Evolutionary conservation across 2,329 filamentous ascomycete genomes (phyloP).

Genomic region (Myriosclerotinia duriaeana): DNA sequence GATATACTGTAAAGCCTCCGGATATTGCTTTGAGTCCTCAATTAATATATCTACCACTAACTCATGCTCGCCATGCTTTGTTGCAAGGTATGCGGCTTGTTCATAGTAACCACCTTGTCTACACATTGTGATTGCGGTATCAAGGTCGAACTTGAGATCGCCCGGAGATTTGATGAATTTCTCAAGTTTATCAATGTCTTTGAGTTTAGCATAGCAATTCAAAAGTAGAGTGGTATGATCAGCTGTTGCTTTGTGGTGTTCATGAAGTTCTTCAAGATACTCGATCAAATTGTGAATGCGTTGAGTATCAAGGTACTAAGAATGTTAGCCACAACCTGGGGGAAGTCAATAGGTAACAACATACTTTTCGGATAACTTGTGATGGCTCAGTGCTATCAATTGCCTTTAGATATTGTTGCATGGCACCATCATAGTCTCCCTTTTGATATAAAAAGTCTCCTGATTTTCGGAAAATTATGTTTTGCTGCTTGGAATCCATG

Average conservation of each 20-base stretch:
- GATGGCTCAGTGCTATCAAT: slow-evolving; percentile 96
- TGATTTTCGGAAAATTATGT: slow-evolving; percentile 88
- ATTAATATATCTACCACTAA: slow-evolving; percentile 94
- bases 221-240: slow-evolving; percentile 93
- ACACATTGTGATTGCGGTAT: slow-evolving; percentile 97
- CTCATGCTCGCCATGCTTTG: slow-evolving; percentile 90
- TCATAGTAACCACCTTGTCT: slow-evolving; percentile 95
- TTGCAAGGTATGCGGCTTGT: slow-evolving; percentile 91
- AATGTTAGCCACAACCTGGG: slow-evolving; percentile 37
- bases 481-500: slow-evolving; percentile 77
- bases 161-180: slow-evolving; percentile 95
- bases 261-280: slow-evolving; percentile 93
- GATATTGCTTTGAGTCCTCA: slow-evolving; percentile 89
- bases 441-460: slow-evolving; percentile 94
- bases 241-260: slow-evolving; percentile 86
- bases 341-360: neutral
- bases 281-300: slow-evolving; percentile 96
- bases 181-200: slow-evolving; percentile 94
- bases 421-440: slow-evolving; percentile 94
- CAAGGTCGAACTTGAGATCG: slow-evolving; percentile 92
- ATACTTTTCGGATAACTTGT: slow-evolving; percentile 87
- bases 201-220: slow-evolving; percentile 97
- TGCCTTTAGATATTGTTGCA: slow-evolving; percentile 95
- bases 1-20: slow-evolving; percentile 86
- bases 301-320: slow-evolving; percentile 89